Percentiles rank a stretch among this genome's conserved stretches.
Evolutionary conservation across 495 filamentous ascomycete genomes (phyloP).

Genomic region (Talaromyces thailandensis): DNA sequence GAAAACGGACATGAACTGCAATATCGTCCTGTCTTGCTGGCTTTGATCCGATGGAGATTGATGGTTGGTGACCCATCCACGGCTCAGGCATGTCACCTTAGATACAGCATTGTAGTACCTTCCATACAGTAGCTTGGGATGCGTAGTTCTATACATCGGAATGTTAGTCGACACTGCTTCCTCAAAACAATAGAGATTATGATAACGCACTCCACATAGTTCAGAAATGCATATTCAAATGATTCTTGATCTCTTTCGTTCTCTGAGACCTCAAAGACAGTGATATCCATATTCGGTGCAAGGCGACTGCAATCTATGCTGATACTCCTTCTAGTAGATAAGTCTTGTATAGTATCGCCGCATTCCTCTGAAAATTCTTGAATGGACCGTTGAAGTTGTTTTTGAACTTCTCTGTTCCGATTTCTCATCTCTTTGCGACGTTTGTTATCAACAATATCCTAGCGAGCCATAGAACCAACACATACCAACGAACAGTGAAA

Average conservation of each 20-base stretch:
- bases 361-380: constrained; percentile 6
- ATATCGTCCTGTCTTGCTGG: not conserved
- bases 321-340: not conserved
- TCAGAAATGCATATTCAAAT: constrained; percentile 8
- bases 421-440: not conserved
- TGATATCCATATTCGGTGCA: constrained; percentile 6
- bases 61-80: constrained; percentile 1
- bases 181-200: not conserved
- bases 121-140: not conserved
- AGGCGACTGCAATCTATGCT: not conserved
- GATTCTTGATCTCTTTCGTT: constrained; percentile 5
- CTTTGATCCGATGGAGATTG: constrained; percentile 1
- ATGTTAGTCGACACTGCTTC: not conserved
- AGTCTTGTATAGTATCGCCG: constrained; percentile 3
- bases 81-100: not conserved
- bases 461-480: not conserved
- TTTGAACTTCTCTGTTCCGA: not conserved
- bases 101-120: not conserved
- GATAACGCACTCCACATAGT: constrained; percentile 6
- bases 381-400: constrained; percentile 4
- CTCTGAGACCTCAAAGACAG: not conserved
- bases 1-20: constrained; percentile 1
- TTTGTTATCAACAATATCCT: not conserved
- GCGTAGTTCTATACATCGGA: not conserved
- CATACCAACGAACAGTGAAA: constrained; percentile 1